Base-by-base conservation (phyloP, 176 grass and related monocot genomes). In the Themeda triandra region DNA sequence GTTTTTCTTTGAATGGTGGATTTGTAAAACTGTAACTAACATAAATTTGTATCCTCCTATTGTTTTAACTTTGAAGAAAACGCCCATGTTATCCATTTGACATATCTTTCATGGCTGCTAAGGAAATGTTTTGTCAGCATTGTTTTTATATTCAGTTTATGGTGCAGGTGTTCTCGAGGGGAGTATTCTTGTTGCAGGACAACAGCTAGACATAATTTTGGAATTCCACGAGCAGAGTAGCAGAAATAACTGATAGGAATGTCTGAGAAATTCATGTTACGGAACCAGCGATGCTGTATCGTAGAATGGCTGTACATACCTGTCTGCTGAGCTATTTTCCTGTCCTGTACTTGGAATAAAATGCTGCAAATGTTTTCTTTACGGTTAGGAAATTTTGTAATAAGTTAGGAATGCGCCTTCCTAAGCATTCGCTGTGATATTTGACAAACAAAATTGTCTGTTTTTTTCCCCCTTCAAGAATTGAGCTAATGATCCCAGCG, bases 311-410 rank as follows among this genome's bases (percentile, higher is more conserved):
- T 48, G 27, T 31, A 30, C 18, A 60, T 67, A 46, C 23, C 44
- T 62, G 35, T 78, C 41, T 19, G 63, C 60, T 44, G 69, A 89
- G 74, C 75, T 71, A 46, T 71, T 19, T 65, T 69, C 39, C 19
- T 36, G 15, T 69, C 48, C 35, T 35, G 19, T 56, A 18, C 23
- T 71, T 79, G 84, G 58, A 86, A 86, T 82, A 78, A 67, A 86
- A 44, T 83, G 45, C 19, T 73, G 80, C 66, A 68, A 24, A 78
- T 74, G 45, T 74, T 18, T 28, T 25, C 64, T 28, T 65, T 53
- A 44, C 56, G 27, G 28, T 5, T 21, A 46, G 21, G 25, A 78
- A 60, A 35, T 86, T 79, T 83, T 86, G 79, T 31, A 68, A 78
- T 69, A 58, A 32, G 33, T 60, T 45, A 32, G 24, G 18, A 58